Evolutionary conservation across 257 asterid species (phyloP).

Genomic region (Penstemon davidsonii): DNA sequence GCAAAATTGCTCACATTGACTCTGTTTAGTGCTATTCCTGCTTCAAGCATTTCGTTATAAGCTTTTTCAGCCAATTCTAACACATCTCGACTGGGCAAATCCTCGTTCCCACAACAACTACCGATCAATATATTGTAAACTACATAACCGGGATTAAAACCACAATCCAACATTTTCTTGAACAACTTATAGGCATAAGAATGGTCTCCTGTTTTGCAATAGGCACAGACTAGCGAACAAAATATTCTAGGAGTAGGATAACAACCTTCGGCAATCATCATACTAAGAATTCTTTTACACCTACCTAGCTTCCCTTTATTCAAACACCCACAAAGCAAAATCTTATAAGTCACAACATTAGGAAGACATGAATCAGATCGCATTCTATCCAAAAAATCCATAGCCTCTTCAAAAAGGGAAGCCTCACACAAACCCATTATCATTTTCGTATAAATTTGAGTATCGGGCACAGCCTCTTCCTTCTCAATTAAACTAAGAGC

Average conservation of each 20-base stretch:
- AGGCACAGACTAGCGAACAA: conserved; percentile 79
- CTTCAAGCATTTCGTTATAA: conserved; percentile 71
- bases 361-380: conserved; percentile 76
- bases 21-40: conserved; percentile 61
- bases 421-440: conserved; percentile 90
- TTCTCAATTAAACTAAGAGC: conserved; percentile 78
- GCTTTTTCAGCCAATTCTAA: conserved; percentile 83
- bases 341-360: conserved; percentile 69
- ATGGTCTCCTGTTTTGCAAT: conserved; percentile 70
- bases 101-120: conserved; percentile 77
- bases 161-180: conserved; percentile 77
- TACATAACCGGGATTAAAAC: conserved; percentile 78
- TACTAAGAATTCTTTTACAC: conserved; percentile 78
- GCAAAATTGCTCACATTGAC: conserved; percentile 75
- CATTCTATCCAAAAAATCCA: conserved; percentile 83
- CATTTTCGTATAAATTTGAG: conserved; percentile 76
- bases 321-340: conserved; percentile 78
- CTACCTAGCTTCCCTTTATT: conserved; percentile 82
- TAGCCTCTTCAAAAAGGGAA: conserved; percentile 88
- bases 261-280: conserved; percentile 97
- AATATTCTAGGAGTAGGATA: conserved; percentile 80
- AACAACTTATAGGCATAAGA: conserved; percentile 82
- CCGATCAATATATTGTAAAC: conserved; percentile 86
- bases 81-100: conserved; percentile 48
- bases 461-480: conserved; percentile 78